A percentile compares a stretch with the other conserved stretches of the same genome.
Evolutionary conservation across 768 basidiomycete genomes (phyloP).

Genomic region (Pleurotus giganteus): DNA sequence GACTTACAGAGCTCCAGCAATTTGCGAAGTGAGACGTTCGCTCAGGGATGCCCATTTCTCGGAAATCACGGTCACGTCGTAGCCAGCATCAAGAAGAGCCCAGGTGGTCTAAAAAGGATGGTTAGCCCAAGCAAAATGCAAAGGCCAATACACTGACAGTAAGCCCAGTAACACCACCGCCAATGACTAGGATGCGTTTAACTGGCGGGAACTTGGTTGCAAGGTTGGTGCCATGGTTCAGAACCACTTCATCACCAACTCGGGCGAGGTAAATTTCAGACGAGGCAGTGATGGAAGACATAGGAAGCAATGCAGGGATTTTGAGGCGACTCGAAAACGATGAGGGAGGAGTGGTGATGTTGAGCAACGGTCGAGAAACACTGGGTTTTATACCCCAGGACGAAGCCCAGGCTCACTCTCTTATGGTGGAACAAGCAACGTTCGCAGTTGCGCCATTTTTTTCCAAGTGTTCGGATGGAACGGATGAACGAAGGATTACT

Average conservation of each 20-base stretch:
- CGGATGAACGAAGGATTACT: not conserved
- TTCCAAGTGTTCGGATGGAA: not conserved
- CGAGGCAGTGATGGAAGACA: slow-evolving; percentile 1
- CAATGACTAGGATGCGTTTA: slow-evolving; percentile 12
- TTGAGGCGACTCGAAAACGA: not conserved
- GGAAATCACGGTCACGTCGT: slow-evolving; percentile 31
- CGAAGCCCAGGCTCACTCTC: not conserved
- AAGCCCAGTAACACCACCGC: slow-evolving; percentile 14
- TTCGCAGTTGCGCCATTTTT: not conserved
- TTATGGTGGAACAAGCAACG: not conserved
- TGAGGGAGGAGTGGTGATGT: not conserved
- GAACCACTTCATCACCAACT: slow-evolving; percentile 1
- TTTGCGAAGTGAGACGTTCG: slow-evolving; percentile 23
- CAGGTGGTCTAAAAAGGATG: slow-evolving; percentile 21
- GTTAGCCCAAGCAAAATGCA: not conserved
- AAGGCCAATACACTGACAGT: slow-evolving; percentile 2
- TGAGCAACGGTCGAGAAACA: not conserved
- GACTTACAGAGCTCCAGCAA: slow-evolving; percentile 26
- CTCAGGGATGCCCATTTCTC: slow-evolving; percentile 20
- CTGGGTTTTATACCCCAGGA: slow-evolving; percentile 1
- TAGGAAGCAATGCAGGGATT: not conserved
- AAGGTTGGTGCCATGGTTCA: slow-evolving; percentile 9
- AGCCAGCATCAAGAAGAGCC: slow-evolving; percentile 33
- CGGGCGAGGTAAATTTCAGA: slow-evolving; percentile 5
- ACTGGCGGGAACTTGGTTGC: not conserved